These are phyloP conservation scores for Cordyceps militaris DNA, from an alignment of 2,329 filamentous ascomycete species.

Conservation along the genomic window DNA sequence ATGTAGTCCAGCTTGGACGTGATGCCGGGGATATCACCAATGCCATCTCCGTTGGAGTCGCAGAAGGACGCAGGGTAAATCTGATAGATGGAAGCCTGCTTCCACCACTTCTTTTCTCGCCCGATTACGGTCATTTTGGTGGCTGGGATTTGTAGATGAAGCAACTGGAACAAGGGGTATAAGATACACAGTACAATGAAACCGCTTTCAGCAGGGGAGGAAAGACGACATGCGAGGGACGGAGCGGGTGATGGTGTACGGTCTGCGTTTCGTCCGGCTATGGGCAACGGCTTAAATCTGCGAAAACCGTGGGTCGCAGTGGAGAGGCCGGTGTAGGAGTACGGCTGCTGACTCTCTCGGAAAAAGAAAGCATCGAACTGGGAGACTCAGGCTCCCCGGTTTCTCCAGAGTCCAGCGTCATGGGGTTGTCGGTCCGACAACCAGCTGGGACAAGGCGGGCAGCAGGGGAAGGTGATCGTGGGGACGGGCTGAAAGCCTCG, in stretches of 20 bases:
- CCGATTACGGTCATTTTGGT: constrained; percentile 20
- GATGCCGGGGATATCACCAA: constrained; percentile 58
- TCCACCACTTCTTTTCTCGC: constrained; percentile 41
- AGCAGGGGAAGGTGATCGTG: not conserved
- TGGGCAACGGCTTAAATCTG: constrained; percentile 1
- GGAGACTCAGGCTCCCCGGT: not conserved
- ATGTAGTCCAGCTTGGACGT: constrained; percentile 56
- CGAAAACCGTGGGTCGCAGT: not conserved
- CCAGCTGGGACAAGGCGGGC: no score
- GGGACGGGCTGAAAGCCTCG: not conserved
- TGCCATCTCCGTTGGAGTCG: constrained; percentile 50
- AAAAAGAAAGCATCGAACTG: not conserved
- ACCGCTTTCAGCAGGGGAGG: not conserved
- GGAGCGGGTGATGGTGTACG: not conserved
- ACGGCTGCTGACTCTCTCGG: not conserved
- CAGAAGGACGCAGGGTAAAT: constrained; percentile 54
- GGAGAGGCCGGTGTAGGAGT: not conserved
- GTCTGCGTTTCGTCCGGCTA: not conserved
- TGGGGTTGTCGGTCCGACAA: constrained; percentile 4
- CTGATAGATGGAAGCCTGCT: constrained; percentile 50
- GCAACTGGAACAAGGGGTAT: not conserved
- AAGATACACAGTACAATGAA: not conserved
- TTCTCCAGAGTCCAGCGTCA: not conserved
- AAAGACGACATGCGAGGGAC: not conserved
- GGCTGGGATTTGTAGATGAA: not conserved